A percentile compares a stretch with the other conserved stretches of the same genome.
These are phyloP conservation scores for Rhizophagus sp. DNA, from an alignment of 192 early-diverging fungal species.

Conservation along the genomic window DNA sequence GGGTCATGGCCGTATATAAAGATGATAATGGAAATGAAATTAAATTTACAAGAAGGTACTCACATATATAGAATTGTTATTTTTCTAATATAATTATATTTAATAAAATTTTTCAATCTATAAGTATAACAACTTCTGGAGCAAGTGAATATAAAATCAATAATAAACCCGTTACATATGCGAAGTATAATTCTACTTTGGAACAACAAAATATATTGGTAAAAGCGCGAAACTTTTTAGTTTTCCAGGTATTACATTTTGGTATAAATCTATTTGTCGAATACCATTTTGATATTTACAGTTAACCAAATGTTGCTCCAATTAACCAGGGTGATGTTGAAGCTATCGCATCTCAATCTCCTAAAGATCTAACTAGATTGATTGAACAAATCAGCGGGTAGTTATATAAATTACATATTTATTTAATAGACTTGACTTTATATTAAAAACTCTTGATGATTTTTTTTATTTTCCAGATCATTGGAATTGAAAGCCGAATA, in stretches of 20 bases:
- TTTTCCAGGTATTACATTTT: conserved; percentile 74
- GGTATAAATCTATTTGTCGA: background rate
- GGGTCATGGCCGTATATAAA: conserved; percentile 85
- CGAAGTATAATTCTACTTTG: conserved; percentile 74
- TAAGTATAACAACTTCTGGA: conserved; percentile 62
- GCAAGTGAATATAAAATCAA: conserved; percentile 89
- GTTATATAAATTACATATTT: background rate
- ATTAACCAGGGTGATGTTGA: conserved; percentile 87
- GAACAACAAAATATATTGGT: conserved; percentile 91
- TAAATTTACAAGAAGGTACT: conserved; percentile 74
- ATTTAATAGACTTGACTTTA: too few species aligned
- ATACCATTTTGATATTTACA: background rate
- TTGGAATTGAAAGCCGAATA: conserved; percentile 88
- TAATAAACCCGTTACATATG: conserved; percentile 66
- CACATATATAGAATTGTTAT: background rate
- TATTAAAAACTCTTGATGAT: conserved; percentile 1
- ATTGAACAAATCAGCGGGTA: conserved; percentile 96
- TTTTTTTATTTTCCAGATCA: conserved; percentile 52
- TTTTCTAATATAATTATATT: background rate
- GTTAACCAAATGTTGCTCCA: background rate
- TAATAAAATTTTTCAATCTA: background rate
- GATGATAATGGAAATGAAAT: conserved; percentile 61
- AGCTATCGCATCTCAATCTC: conserved; percentile 92
- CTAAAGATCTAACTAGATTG: conserved; percentile 88
- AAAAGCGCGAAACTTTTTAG: conserved; percentile 96